Evolutionary conservation across 768 basidiomycete genomes (phyloP).

Genomic region (Hortiboletus flavorubellus): DNA sequence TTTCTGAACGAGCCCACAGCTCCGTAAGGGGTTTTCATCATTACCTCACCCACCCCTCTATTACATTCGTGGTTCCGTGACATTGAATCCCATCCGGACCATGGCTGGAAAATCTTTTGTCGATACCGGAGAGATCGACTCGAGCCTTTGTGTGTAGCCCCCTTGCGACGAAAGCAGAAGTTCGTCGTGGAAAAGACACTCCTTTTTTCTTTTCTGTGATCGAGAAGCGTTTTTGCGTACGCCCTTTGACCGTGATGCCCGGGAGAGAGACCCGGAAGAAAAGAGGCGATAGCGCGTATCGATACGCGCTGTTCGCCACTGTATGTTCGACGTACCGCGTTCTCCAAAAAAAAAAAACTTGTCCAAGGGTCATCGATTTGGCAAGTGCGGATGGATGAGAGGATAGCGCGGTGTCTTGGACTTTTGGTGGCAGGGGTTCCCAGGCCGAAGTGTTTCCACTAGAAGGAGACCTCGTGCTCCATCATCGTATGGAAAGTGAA

Average conservation of each 20-base stretch:
- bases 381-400: conserved; percentile 7
- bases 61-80: conserved; percentile 30
- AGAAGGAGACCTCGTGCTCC: conserved; percentile 21
- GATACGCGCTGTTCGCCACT: background rate
- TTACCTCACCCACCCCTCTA: conserved; percentile 27
- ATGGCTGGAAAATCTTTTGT: conserved; percentile 13
- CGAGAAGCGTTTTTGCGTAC: background rate
- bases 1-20: conserved; percentile 10
- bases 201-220: background rate
- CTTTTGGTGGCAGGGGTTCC: conserved; percentile 14
- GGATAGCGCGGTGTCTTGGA: conserved; percentile 6
- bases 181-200: background rate
- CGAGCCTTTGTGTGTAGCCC: conserved; percentile 4
- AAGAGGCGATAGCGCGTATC: conserved; percentile 24
- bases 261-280: background rate
- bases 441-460: conserved; percentile 9
- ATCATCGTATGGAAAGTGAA: conserved; percentile 1
- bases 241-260: background rate
- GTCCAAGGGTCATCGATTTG: conserved; percentile 8
- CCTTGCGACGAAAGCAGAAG: background rate
- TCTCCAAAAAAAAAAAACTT: background rate
- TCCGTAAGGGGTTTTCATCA: conserved; percentile 26
- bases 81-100: conserved; percentile 10
- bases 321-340: background rate
- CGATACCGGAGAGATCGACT: conserved; percentile 24